Conservation (phyloP, 805 yeast species). For the Blastobotrys chiropterorum region DNA sequence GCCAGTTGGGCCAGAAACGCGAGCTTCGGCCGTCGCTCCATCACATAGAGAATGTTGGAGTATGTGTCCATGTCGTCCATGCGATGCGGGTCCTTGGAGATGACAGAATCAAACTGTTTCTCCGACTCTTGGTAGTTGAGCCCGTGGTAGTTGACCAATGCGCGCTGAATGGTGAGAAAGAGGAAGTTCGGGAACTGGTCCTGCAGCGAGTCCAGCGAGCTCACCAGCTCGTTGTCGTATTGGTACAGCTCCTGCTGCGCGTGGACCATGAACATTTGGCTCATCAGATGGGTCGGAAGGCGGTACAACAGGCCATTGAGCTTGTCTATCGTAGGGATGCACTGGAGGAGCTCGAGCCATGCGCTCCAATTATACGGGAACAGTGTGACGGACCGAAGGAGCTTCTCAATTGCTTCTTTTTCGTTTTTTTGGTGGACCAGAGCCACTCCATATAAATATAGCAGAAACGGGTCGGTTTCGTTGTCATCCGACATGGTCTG, state of each 20-base stretch:
- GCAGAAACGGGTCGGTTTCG: constrained; percentile 54
- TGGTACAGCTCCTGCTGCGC: constrained; percentile 76
- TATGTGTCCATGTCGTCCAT: constrained; percentile 88
- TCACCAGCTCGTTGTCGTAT: constrained; percentile 45
- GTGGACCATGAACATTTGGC: constrained; percentile 57
- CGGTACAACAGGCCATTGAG: constrained; percentile 24
- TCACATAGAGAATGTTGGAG: constrained; percentile 91
- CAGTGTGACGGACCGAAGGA: constrained; percentile 53
- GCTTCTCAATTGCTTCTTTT: constrained; percentile 52
- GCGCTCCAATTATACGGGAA: constrained; percentile 92
- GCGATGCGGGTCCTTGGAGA: constrained; percentile 72
- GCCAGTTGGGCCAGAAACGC: constrained; percentile 85
- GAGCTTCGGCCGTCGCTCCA: constrained; percentile 80
- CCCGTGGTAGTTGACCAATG: constrained; percentile 75
- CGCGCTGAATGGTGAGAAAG: constrained; percentile 74
- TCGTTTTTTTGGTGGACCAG: constrained; percentile 55
- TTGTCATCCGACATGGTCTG: constrained; percentile 10
- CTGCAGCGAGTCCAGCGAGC: constrained; percentile 44
- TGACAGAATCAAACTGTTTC: constrained; percentile 64
- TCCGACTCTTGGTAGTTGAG: constrained; percentile 82
- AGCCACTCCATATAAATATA: constrained; percentile 67
- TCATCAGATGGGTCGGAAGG: constrained; percentile 30
- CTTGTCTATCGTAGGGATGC: constrained; percentile 57
- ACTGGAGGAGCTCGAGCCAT: constrained; percentile 73
- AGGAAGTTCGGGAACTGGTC: constrained; percentile 64